Evolutionary conservation across 2,329 filamentous ascomycete species (phyloP).

Genomic region (Microthyrium microscopicum): DNA sequence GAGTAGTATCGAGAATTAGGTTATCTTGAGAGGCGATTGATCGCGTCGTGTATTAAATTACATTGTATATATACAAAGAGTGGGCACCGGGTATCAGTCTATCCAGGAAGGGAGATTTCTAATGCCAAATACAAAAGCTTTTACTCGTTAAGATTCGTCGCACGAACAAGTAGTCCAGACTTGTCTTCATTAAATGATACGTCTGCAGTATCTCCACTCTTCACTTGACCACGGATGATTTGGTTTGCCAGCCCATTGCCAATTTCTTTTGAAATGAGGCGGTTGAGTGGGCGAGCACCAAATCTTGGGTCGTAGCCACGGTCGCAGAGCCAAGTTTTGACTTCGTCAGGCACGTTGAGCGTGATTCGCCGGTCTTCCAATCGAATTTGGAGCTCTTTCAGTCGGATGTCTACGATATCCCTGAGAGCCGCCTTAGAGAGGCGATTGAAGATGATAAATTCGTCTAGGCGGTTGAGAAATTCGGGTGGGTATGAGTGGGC

Average conservation of each 20-base stretch:
- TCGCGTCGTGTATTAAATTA: too few species aligned
- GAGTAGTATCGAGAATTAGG: too few species aligned
- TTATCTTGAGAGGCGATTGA: too few species aligned
- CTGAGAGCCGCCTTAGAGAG: constrained; percentile 61
- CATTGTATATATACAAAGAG: too few species aligned
- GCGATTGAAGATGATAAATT: constrained; percentile 91
- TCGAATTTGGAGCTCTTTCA: constrained; percentile 66
- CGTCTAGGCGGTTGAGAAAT: constrained; percentile 91
- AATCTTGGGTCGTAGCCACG: constrained; percentile 83
- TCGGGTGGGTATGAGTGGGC: constrained; percentile 63
- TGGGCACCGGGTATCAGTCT: too few species aligned
- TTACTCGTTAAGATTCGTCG: too few species aligned
- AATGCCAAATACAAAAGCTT: too few species aligned
- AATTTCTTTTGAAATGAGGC: constrained; percentile 79
- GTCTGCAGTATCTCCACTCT: constrained; percentile 54
- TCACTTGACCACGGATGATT: constrained; percentile 75
- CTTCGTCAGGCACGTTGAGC: constrained; percentile 51
- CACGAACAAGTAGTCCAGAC: constrained; percentile 1
- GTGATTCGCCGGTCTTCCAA: constrained; percentile 74
- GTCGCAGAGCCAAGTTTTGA: constrained; percentile 75
- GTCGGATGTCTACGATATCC: constrained; percentile 85
- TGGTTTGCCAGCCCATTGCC: constrained; percentile 77
- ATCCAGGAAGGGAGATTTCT: too few species aligned
- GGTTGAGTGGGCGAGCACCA: constrained; percentile 78
- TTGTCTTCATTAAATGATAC: constrained; percentile 49